Evolutionary conservation across 805 yeast species (phyloP).

Genomic region (Yarrowia sp.): DNA sequence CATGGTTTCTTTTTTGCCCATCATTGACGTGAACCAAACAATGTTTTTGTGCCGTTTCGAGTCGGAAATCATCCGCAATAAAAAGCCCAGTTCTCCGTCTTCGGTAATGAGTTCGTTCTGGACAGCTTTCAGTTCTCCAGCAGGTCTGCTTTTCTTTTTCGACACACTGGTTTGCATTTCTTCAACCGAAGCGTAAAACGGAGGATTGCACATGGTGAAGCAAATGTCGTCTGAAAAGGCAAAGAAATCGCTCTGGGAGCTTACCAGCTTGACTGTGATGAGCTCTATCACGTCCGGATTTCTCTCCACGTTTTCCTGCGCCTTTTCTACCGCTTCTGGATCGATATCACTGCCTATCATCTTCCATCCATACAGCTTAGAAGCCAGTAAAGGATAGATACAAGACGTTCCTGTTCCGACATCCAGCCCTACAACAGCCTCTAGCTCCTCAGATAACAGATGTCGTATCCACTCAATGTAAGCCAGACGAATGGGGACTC

Average conservation of each 20-base stretch:
- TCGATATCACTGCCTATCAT: constrained; percentile 9
- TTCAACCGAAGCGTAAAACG: background rate
- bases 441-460: background rate
- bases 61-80: background rate
- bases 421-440: background rate
- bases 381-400: background rate
- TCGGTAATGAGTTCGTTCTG: background rate
- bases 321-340: background rate
- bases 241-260: background rate
- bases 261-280: background rate
- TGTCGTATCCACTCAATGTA: background rate
- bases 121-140: background rate
- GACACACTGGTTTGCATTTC: background rate
- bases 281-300: background rate
- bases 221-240: background rate
- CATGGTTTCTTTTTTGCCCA: constrained; percentile 14
- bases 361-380: background rate
- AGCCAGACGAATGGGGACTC: constrained; percentile 4
- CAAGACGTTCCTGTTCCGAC: background rate
- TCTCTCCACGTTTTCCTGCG: background rate
- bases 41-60: background rate
- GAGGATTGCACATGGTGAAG: constrained; percentile 20
- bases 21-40: constrained; percentile 9
- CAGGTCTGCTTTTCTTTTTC: background rate
- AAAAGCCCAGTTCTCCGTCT: background rate